Evolutionary conservation across 305 asterid species (phyloP).

Genomic region (Plantago coronopus): DNA sequence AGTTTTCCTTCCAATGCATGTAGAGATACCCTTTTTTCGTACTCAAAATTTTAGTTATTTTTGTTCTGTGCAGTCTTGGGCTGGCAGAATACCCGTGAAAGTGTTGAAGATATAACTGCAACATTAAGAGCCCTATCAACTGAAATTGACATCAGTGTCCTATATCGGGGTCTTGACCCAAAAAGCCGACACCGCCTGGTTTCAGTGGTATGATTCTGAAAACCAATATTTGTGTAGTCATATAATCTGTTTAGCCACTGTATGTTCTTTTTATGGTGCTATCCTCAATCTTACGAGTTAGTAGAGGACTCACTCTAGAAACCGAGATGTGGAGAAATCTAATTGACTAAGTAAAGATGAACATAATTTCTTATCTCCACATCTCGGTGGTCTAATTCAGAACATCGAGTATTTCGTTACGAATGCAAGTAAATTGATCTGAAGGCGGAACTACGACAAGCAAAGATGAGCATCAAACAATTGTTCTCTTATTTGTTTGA

Average conservation of each 20-base stretch:
- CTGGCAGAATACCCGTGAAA: conserved; percentile 92
- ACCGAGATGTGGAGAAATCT: too few relatives aligned
- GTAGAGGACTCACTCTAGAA: too few relatives aligned
- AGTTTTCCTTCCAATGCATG: not conserved
- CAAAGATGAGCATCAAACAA: too few relatives aligned
- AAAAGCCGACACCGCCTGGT: conserved; percentile 55
- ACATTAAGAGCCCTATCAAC: conserved; percentile 75
- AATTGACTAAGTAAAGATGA: too few relatives aligned
- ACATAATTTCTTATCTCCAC: too few relatives aligned
- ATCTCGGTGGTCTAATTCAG: too few relatives aligned
- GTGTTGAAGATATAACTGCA: conserved; percentile 65
- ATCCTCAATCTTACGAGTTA: too few relatives aligned
- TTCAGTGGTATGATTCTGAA: conserved; percentile 71
- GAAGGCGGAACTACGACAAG: too few relatives aligned
- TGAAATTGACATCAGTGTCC: conserved; percentile 73
- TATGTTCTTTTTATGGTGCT: conserved; percentile 1
- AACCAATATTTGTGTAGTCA: conserved; percentile 7
- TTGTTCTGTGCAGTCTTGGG: conserved; percentile 55
- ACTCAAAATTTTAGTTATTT: conserved; percentile 14
- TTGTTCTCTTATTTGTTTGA: too few relatives aligned
- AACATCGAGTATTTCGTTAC: too few relatives aligned
- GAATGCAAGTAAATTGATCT: too few relatives aligned
- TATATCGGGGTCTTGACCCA: conserved; percentile 90
- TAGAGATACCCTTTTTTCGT: not conserved
- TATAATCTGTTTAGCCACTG: not conserved